Evolutionary conservation across 495 filamentous ascomycete species (phyloP).

Genomic region (Penicillium canescens): DNA sequence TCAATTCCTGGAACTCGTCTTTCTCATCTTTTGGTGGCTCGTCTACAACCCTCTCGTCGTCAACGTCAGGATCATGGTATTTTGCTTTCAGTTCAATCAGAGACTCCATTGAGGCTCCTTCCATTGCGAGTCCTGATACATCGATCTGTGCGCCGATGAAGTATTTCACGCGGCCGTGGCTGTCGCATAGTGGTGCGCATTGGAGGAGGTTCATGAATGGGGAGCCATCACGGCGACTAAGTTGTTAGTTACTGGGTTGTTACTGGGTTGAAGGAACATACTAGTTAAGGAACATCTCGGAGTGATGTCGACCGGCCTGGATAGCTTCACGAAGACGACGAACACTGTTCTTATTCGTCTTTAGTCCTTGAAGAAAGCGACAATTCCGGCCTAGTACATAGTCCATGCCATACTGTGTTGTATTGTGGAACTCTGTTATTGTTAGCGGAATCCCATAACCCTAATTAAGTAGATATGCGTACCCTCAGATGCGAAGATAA

Average conservation of each 20-base stretch:
- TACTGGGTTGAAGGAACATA: conserved; percentile 26
- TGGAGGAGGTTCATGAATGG: conserved; percentile 68
- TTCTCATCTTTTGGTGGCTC: conserved; percentile 14
- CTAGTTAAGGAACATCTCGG: conserved; percentile 71
- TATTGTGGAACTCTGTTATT: conserved; percentile 55
- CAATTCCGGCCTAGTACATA: conserved; percentile 63
- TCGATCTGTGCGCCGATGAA: conserved; percentile 64
- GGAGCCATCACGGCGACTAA: conserved; percentile 58
- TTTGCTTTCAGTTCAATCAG: conserved; percentile 45
- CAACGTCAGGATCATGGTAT: conserved; percentile 18
- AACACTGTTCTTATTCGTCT: conserved; percentile 51
- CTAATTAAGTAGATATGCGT: conserved; percentile 14
- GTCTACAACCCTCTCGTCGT: conserved; percentile 20
- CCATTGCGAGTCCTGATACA: conserved; percentile 55
- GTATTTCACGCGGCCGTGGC: conserved; percentile 59
- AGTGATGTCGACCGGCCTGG: conserved; percentile 58
- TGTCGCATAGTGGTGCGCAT: conserved; percentile 62
- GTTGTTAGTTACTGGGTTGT: neutral
- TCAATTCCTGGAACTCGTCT: conserved; percentile 53
- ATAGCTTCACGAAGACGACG: conserved; percentile 57
- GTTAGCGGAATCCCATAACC: neutral
- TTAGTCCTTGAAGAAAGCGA: conserved; percentile 62
- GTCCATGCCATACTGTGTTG: conserved; percentile 61
- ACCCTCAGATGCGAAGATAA: conserved; percentile 80
- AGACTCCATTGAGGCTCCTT: conserved; percentile 59